Percentiles rank a stretch among this genome's conserved stretches.
Conservation (phyloP, 805 yeast species). For the Ogataea saltuana region DNA sequence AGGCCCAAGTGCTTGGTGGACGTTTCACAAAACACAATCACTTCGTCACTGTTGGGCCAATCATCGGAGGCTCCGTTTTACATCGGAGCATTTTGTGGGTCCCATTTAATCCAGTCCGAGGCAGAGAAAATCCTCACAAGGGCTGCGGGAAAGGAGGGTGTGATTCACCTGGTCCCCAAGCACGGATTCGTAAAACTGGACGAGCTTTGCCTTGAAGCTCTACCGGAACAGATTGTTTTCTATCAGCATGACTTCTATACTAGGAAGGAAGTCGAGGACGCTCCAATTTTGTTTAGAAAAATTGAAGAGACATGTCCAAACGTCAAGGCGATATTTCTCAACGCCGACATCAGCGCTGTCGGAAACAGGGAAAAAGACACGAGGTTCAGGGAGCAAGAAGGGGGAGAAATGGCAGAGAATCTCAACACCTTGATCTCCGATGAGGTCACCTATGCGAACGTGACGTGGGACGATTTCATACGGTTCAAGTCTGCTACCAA, state of each 20-base stretch:
- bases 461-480: slow-evolving; percentile 62
- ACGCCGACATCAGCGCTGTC: slow-evolving; percentile 82
- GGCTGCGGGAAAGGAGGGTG: slow-evolving; percentile 62
- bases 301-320: slow-evolving; percentile 46
- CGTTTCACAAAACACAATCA: slow-evolving; percentile 59
- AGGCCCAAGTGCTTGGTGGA: slow-evolving; percentile 79
- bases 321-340: slow-evolving; percentile 74
- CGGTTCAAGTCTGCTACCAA: slow-evolving; percentile 48
- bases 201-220: slow-evolving; percentile 65
- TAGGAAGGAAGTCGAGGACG: slow-evolving; percentile 64
- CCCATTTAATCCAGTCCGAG: slow-evolving; percentile 80
- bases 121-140: slow-evolving; percentile 81
- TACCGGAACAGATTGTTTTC: slow-evolving; percentile 69
- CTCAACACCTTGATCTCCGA: slow-evolving; percentile 17
- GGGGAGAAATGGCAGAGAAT: slow-evolving; percentile 30
- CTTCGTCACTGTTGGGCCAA: slow-evolving; percentile 68
- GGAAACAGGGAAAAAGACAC: slow-evolving; percentile 87
- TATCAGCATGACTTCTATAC: slow-evolving; percentile 71
- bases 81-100: slow-evolving; percentile 87
- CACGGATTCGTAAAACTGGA: slow-evolving; percentile 79
- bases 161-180: slow-evolving; percentile 84
- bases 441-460: slow-evolving; percentile 33
- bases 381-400: slow-evolving; percentile 61
- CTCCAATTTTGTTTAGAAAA: slow-evolving; percentile 21
- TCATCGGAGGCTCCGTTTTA: slow-evolving; percentile 73